These are phyloP conservation scores for Fraxinus sp. DNA, from an alignment of 305 asterid species.

Conservation along the genomic window DNA sequence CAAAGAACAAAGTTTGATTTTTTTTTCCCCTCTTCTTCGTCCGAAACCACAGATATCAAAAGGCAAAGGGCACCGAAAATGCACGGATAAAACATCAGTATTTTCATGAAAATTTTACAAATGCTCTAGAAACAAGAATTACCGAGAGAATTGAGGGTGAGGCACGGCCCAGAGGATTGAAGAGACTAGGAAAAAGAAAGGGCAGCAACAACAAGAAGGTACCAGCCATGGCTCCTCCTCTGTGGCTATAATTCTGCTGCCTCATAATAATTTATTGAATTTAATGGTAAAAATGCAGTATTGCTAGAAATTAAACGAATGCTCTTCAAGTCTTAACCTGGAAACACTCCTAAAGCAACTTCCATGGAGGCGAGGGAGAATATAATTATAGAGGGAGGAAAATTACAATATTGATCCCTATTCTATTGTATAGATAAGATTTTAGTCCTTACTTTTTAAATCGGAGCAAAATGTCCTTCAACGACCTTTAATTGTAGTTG, in stretches of 20 bases:
- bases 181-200: constrained; percentile 35
- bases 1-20: not conserved
- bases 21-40: constrained; percentile 9
- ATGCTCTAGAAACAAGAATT: constrained; percentile 11
- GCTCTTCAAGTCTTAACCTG: constrained; percentile 16
- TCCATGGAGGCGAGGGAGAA: constrained; percentile 21
- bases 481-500: not conserved
- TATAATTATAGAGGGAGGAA: constrained; percentile 26
- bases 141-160: constrained; percentile 45
- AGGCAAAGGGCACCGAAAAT: not conserved
- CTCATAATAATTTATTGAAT: not conserved
- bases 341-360: constrained; percentile 30
- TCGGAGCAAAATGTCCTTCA: not conserved
- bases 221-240: constrained; percentile 32
- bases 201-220: constrained; percentile 34
- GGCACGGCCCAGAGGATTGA: constrained; percentile 38
- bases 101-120: not conserved
- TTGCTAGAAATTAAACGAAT: not conserved
- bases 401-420: constrained; percentile 28
- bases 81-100: not conserved
- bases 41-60: not conserved
- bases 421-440: constrained; percentile 21
- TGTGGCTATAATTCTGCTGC: constrained; percentile 22
- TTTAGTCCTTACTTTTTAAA: not conserved
- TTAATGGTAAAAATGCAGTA: not conserved